These are phyloP conservation scores for Dendrocalamus latiflorus DNA, from an alignment of 202 grass and related monocot species.

Conservation along the genomic window DNA sequence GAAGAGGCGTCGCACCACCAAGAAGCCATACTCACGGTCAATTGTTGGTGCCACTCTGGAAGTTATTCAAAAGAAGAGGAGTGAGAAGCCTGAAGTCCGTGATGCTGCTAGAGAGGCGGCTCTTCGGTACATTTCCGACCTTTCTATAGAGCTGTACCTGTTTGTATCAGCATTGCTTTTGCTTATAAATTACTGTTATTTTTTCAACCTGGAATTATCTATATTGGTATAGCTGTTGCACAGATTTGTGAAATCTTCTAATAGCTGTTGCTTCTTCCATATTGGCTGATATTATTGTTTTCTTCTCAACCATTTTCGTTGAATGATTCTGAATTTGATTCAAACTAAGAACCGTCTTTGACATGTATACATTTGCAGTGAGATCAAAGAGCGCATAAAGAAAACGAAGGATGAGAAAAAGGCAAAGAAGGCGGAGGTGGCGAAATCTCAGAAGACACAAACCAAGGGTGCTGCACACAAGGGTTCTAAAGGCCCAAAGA, in stretches of 20 bases:
- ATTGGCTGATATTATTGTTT: neutral
- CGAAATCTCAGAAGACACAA: slow-evolving; percentile 58
- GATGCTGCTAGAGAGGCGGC: slow-evolving; percentile 52
- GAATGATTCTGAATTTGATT: neutral
- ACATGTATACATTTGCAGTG: slow-evolving; percentile 30
- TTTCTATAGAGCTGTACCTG: neutral
- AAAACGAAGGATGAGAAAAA: slow-evolving; percentile 74
- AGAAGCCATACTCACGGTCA: slow-evolving; percentile 66
- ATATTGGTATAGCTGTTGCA: neutral
- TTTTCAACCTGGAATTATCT: neutral
- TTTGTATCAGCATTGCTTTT: neutral
- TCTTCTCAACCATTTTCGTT: neutral
- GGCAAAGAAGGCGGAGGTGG: slow-evolving; percentile 57
- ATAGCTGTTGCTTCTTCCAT: neutral
- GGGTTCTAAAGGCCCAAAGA: slow-evolving; percentile 52
- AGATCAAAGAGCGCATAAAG: slow-evolving; percentile 80
- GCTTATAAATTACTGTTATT: neutral
- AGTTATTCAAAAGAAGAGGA: slow-evolving; percentile 61
- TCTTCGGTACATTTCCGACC: slow-evolving; percentile 36
- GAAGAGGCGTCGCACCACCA: slow-evolving; percentile 59
- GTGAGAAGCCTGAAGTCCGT: slow-evolving; percentile 55
- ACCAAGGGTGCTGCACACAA: slow-evolving; percentile 32
- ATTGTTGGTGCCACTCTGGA: slow-evolving; percentile 60
- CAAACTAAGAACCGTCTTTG: neutral
- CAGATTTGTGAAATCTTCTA: neutral